phyloP scores from a whole-genome alignment of 805 yeast genomes.

The Saccharomycopsis sp. region DNA sequence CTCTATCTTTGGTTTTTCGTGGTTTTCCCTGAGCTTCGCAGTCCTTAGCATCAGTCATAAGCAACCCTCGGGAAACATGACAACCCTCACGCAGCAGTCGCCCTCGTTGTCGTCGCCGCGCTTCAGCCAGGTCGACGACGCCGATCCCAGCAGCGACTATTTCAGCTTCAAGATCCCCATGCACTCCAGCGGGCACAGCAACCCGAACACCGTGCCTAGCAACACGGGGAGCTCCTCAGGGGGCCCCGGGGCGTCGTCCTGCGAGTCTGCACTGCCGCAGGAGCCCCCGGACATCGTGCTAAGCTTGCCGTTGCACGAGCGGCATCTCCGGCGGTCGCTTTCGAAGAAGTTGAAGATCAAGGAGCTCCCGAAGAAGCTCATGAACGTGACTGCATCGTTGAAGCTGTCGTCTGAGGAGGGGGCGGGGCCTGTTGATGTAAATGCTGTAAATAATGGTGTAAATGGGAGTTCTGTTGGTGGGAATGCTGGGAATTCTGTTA shows the following conservation, averaged over 20 bases:
- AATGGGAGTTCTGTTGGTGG: background rate
- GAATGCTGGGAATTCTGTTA: background rate
- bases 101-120: conserved; percentile 15
- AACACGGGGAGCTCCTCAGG: background rate
- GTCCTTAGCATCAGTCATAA: background rate
- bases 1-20: too few relatives aligned
- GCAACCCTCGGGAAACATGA: conserved; percentile 3
- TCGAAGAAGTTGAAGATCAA: conserved; percentile 15
- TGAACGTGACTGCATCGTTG: conserved; percentile 11
- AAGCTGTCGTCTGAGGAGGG: conserved; percentile 3
- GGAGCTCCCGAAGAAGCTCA: conserved; percentile 15
- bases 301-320: background rate
- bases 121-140: background rate
- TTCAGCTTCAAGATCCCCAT: conserved; percentile 6
- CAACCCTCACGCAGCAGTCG: conserved; percentile 16
- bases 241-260: background rate
- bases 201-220: background rate
- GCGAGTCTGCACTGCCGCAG: conserved; percentile 1
- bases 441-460: too few relatives aligned
- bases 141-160: conserved; percentile 5
- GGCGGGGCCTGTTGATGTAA: background rate
- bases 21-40: too few relatives aligned
- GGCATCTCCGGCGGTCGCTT: conserved; percentile 7
- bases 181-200: background rate
- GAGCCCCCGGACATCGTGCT: background rate